Evolutionary conservation across 805 yeast species (phyloP).

Genomic region (Cyberlindnera japonica): DNA sequence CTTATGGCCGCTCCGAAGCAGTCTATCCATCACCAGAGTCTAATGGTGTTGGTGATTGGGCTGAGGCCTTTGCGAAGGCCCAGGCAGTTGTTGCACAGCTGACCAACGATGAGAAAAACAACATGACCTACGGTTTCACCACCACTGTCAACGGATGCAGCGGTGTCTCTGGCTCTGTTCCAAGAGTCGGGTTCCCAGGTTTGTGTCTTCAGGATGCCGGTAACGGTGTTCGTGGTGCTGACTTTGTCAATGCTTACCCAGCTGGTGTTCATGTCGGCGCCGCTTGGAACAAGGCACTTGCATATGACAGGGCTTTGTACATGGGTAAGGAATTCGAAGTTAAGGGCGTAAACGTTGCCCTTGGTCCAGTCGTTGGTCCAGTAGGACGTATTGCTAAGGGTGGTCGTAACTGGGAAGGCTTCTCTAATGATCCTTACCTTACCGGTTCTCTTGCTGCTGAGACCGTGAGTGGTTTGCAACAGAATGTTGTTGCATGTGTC

Average conservation of each 20-base stretch:
- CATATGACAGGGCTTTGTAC: constrained; percentile 6
- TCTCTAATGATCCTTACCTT: constrained; percentile 11
- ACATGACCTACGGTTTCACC: constrained; percentile 7
- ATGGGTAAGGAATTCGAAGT: constrained; percentile 10
- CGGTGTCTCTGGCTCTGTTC: constrained; percentile 10
- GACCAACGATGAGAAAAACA: constrained; percentile 10
- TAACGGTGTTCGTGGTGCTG: constrained; percentile 11
- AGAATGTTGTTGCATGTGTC: constrained; percentile 9
- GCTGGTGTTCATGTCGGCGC: constrained; percentile 11
- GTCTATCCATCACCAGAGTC: constrained; percentile 6
- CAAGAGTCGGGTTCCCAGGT: constrained; percentile 9
- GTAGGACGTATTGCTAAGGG: constrained; percentile 9
- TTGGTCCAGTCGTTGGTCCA: constrained; percentile 11
- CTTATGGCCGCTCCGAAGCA: constrained; percentile 6
- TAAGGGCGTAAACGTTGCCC: constrained; percentile 8
- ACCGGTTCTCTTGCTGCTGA: constrained; percentile 7
- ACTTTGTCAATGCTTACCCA: constrained; percentile 8
- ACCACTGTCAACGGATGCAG: constrained; percentile 2
- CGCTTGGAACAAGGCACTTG: constrained; percentile 7
- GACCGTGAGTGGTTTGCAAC: constrained; percentile 6
- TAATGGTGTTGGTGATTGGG: constrained; percentile 7
- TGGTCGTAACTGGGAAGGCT: constrained; percentile 14
- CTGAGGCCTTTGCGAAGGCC: constrained; percentile 6
- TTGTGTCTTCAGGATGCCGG: constrained; percentile 8
- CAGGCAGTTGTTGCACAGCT: constrained; percentile 3